Conservation (phyloP, 192 early-diverging fungal species). For the Backusella macrospora region DNA sequence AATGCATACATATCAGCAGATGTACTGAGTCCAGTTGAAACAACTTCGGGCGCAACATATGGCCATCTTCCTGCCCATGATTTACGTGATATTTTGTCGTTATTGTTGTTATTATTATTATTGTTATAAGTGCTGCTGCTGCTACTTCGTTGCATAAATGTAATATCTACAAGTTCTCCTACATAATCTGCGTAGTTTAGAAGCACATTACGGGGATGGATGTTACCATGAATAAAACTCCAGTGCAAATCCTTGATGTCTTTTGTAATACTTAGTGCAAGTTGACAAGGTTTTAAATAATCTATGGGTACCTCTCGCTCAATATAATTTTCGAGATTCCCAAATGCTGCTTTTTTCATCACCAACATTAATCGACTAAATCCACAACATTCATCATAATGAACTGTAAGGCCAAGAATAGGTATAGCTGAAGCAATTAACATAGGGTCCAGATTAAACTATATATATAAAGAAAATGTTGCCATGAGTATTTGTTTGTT, state of each 20-base stretch:
- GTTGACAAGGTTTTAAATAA: constrained; percentile 22
- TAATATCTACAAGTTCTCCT: constrained; percentile 28
- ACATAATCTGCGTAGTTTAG: constrained; percentile 29
- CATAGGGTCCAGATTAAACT: constrained; percentile 23
- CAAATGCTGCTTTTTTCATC: constrained; percentile 32
- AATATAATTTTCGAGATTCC: constrained; percentile 31
- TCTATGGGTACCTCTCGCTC: constrained; percentile 23
- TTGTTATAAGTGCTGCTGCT: neutral
- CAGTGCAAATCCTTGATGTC: constrained; percentile 37
- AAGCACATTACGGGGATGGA: constrained; percentile 36
- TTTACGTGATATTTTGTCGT: neutral
- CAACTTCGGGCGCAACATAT: constrained; percentile 34
- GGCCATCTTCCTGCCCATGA: constrained; percentile 28
- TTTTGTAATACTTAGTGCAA: constrained; percentile 28
- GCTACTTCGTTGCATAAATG: constrained; percentile 30
- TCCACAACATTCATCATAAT: constrained; percentile 23
- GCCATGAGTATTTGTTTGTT: neutral
- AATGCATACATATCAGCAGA: constrained; percentile 33
- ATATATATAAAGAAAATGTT: neutral
- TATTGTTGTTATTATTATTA: neutral
- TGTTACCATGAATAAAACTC: constrained; percentile 33
- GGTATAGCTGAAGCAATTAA: constrained; percentile 18
- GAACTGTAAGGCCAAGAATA: constrained; percentile 32
- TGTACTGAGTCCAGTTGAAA: constrained; percentile 19
- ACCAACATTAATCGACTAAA: constrained; percentile 36